Conservation (phyloP, 306 rosid species). For the Cyclanthera cordifolia region DNA sequence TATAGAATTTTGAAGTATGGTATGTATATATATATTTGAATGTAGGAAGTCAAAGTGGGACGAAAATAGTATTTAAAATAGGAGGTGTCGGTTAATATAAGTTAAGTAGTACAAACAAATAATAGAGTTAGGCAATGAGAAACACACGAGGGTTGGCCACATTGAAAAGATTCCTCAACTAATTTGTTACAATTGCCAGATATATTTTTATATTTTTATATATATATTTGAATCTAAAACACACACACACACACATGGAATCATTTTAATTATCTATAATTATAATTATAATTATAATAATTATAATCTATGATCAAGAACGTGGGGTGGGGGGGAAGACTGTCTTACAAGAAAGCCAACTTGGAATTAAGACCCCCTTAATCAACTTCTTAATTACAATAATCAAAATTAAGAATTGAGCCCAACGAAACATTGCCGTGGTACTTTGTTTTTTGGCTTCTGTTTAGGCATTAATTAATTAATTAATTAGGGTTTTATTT, state of each 20-base stretch:
- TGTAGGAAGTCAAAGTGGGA: no score
- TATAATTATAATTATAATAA: no score
- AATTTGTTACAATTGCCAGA: not conserved
- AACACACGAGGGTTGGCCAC: constrained; percentile 8
- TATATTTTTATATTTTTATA: no score
- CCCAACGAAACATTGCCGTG: not conserved
- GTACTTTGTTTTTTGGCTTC: not conserved
- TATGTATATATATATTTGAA: no score
- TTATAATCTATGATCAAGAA: constrained; percentile 27
- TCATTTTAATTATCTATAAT: no score
- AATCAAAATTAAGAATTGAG: not conserved
- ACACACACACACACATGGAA: no score
- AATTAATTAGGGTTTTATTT: no score
- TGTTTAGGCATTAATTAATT: not conserved
- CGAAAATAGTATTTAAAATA: no score
- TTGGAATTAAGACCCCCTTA: constrained; percentile 23
- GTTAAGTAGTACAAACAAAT: no score
- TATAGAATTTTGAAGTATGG: no score
- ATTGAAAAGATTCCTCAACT: constrained; percentile 2
- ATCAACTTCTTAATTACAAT: constrained; percentile 5
- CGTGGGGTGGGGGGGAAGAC: constrained; percentile 41
- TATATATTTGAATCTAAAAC: no score
- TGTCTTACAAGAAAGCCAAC: constrained; percentile 62
- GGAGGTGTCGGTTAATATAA: no score
- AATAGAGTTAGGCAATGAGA: not conserved